These are phyloP conservation scores for Moniliophthora roreri DNA, from an alignment of 1,284 basidiomycete genomes.

Conservation along the genomic window DNA sequence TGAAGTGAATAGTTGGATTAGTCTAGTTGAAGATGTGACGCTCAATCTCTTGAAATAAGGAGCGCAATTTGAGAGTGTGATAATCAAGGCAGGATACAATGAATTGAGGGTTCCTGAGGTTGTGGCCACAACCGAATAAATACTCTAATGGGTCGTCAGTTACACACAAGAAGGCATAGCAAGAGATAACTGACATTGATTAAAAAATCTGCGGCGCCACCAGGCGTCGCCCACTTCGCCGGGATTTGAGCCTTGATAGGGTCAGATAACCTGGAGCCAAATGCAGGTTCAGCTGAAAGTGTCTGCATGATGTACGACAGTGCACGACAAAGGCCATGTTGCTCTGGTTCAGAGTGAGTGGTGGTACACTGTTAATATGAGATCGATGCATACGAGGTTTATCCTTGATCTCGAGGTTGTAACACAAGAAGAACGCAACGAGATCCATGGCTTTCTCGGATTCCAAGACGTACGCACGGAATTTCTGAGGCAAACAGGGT, in stretches of 20 bases:
- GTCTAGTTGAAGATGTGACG: constrained; percentile 77
- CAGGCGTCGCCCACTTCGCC: constrained; percentile 71
- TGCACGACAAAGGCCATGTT: constrained; percentile 88
- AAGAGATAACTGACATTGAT: constrained; percentile 64
- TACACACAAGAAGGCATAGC: constrained; percentile 2
- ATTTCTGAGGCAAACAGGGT: constrained; percentile 67
- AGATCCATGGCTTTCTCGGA: constrained; percentile 78
- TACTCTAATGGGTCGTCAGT: constrained; percentile 51
- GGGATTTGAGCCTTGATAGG: constrained; percentile 67
- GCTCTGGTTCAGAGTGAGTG: constrained; percentile 48
- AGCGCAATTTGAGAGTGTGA: constrained; percentile 85
- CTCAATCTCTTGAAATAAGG: constrained; percentile 84
- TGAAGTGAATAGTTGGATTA: constrained; percentile 86
- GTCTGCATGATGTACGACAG: constrained; percentile 92
- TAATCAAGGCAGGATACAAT: constrained; percentile 90
- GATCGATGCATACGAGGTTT: constrained; percentile 71
- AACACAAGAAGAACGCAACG: constrained; percentile 75
- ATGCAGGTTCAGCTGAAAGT: constrained; percentile 79
- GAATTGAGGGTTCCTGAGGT: constrained; percentile 81
- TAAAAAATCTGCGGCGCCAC: constrained; percentile 84
- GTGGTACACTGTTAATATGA: constrained; percentile 10
- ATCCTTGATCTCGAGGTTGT: constrained; percentile 84
- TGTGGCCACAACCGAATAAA: constrained; percentile 87
- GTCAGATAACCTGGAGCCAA: constrained; percentile 66
- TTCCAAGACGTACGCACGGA: constrained; percentile 77